Evolutionary conservation across 768 basidiomycete species (phyloP).

Genomic region (Naganishia kalamii): DNA sequence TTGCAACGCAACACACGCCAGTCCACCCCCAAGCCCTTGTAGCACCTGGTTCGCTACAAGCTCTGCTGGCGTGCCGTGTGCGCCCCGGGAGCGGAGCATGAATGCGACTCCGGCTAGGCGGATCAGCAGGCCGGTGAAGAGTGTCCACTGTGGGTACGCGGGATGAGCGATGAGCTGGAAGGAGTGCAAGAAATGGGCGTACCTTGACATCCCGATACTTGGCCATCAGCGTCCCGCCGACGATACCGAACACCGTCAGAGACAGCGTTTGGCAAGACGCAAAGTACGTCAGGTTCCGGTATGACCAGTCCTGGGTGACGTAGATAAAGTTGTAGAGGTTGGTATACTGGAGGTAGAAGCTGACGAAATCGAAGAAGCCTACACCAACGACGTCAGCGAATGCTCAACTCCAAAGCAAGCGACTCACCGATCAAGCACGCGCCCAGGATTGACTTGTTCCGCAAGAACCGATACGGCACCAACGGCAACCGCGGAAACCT

Average conservation of each 20-base stretch:
- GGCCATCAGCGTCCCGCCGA: constrained; percentile 57
- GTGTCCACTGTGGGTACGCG: constrained; percentile 45
- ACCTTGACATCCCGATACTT: constrained; percentile 58
- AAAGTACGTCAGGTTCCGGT: constrained; percentile 61
- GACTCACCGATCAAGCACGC: constrained; percentile 55
- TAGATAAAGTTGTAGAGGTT: constrained; percentile 58
- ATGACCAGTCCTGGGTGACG: constrained; percentile 51
- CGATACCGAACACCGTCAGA: constrained; percentile 58
- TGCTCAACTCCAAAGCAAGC: constrained; percentile 16
- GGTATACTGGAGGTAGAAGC: constrained; percentile 58
- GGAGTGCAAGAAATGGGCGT: not conserved
- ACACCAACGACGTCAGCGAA: not conserved
- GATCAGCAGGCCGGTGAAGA: constrained; percentile 58
- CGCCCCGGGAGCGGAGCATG: constrained; percentile 67
- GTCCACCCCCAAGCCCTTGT: constrained; percentile 68
- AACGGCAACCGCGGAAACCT: constrained; percentile 58
- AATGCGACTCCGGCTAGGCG: constrained; percentile 61
- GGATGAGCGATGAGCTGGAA: not conserved
- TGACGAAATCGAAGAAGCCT: constrained; percentile 44
- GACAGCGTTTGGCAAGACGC: constrained; percentile 57
- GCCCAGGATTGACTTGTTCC: constrained; percentile 57
- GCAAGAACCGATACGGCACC: constrained; percentile 57
- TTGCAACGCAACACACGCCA: constrained; percentile 57
- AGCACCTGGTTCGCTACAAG: constrained; percentile 64
- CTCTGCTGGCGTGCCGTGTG: constrained; percentile 44